phyloP scores from a whole-genome alignment of 208 protist species.

The Phytomonas francai region DNA sequence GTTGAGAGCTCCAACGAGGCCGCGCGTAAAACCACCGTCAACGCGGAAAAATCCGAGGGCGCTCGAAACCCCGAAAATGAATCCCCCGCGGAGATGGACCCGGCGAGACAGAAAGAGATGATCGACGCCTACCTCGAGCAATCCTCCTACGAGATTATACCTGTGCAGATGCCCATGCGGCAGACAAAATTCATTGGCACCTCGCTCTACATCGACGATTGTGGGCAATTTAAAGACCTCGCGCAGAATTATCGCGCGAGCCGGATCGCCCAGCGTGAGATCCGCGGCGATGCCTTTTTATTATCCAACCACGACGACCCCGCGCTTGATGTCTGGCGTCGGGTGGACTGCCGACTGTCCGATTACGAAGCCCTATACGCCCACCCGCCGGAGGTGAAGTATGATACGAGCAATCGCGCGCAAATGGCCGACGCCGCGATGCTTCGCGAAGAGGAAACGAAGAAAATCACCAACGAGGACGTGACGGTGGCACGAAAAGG shows the following conservation, averaged over 20 bases:
- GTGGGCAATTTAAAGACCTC: slow-evolving; percentile 82
- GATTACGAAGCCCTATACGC: slow-evolving; percentile 32
- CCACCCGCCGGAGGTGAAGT: slow-evolving; percentile 35
- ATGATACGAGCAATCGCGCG: slow-evolving; percentile 59
- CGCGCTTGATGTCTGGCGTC: slow-evolving; percentile 74
- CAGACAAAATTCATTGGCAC: slow-evolving; percentile 69
- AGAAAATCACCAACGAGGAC: slow-evolving; percentile 56
- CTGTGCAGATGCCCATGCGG: slow-evolving; percentile 71
- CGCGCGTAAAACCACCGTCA: slow-evolving; percentile 13
- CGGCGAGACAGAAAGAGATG: slow-evolving; percentile 38
- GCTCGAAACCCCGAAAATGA: slow-evolving; percentile 11
- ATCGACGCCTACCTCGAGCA: slow-evolving; percentile 69
- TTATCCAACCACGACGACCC: slow-evolving; percentile 86
- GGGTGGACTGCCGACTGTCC: slow-evolving; percentile 51
- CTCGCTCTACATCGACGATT: slow-evolving; percentile 87
- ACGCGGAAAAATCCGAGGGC: background rate
- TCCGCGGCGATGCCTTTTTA: slow-evolving; percentile 85
- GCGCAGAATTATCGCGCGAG: slow-evolving; percentile 74
- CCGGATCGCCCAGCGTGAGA: slow-evolving; percentile 78
- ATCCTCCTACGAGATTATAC: slow-evolving; percentile 80
- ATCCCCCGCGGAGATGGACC: background rate
- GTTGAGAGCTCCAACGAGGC: slow-evolving; percentile 28
- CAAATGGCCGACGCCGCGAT: slow-evolving; percentile 56
- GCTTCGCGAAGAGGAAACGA: slow-evolving; percentile 55
- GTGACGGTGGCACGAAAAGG: slow-evolving; percentile 37